Evolutionary conservation across 306 rosid species (phyloP).

Genomic region (Dalbergia cultrata): DNA sequence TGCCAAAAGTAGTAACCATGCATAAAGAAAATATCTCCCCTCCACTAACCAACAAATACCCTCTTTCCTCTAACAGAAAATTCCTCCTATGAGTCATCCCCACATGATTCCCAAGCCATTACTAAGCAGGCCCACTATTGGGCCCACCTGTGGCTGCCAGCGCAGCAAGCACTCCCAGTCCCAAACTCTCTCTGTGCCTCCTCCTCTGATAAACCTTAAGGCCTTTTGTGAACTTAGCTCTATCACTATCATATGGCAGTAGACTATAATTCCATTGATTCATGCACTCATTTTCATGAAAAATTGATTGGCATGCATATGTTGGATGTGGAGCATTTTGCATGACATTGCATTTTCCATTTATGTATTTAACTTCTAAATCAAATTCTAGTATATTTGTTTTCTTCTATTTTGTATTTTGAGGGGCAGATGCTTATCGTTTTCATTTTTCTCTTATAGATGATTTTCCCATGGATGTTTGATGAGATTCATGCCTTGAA

Average conservation of each 20-base stretch:
- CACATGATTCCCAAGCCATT: no score
- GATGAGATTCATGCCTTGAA: slow-evolving; percentile 90
- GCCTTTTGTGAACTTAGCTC: no score
- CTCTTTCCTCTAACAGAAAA: no score
- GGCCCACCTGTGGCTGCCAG: no score
- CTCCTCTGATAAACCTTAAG: no score
- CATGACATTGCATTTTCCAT: slow-evolving; percentile 11
- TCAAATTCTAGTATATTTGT: slow-evolving; percentile 27
- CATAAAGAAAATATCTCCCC: no score
- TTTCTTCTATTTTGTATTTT: slow-evolving; percentile 42
- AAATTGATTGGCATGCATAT: slow-evolving; percentile 5
- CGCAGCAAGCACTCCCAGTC: no score
- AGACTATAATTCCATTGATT: neutral
- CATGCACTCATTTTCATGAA: slow-evolving; percentile 5
- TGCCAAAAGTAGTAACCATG: no score
- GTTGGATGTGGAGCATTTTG: slow-evolving; percentile 23
- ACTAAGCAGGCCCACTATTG: no score
- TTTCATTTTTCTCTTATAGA: slow-evolving; percentile 60
- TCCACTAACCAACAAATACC: no score
- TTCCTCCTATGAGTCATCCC: no score
- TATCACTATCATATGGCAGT: neutral
- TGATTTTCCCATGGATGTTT: slow-evolving; percentile 98
- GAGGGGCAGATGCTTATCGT: slow-evolving; percentile 4
- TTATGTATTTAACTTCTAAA: neutral
- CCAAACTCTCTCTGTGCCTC: no score